Conservation (phyloP, 2,329 filamentous ascomycete genomes). For the Diaporthe sp. region DNA sequence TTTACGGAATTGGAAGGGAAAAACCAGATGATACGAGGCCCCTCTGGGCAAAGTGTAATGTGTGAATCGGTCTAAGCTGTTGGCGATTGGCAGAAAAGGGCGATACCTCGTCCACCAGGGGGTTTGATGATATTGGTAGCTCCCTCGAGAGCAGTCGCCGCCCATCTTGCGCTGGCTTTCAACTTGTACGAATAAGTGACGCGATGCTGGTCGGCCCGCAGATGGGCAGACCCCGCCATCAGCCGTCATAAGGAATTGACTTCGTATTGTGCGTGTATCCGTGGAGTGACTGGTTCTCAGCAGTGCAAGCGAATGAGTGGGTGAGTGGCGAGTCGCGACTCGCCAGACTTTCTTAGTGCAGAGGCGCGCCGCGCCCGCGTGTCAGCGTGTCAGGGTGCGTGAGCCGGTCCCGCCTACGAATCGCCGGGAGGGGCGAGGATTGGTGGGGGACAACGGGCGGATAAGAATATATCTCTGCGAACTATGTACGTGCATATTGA, state of each 20-base stretch:
- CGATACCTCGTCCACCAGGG: not conserved
- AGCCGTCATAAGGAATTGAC: not conserved
- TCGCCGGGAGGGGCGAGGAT: not conserved
- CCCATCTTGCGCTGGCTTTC: not conserved
- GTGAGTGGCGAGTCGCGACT: not conserved
- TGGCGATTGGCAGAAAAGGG: constrained; percentile 1
- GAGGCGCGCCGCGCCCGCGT: not conserved
- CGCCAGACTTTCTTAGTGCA: not conserved
- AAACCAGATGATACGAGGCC: not conserved
- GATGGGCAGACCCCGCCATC: not conserved
- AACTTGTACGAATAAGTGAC: constrained; percentile 18
- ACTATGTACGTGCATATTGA: not conserved
- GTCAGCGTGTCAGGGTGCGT: not conserved
- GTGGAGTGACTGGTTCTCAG: not conserved
- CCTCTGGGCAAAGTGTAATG: constrained; percentile 3
- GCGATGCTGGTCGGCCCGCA: not conserved
- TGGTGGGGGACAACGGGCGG: not conserved
- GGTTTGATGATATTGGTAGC: not conserved
- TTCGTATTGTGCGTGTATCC: not conserved
- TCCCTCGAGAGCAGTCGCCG: not conserved
- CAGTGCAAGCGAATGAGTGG: not conserved
- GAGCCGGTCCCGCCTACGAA: not conserved
- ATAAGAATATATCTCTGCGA: not conserved
- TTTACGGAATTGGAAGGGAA: constrained; percentile 22
- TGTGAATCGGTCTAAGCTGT: constrained; percentile 8